Evolutionary conservation across 768 basidiomycete species (phyloP), one percentile per base, ranked within the genome.

Genomic region (Lactarius trivialis): DNA sequence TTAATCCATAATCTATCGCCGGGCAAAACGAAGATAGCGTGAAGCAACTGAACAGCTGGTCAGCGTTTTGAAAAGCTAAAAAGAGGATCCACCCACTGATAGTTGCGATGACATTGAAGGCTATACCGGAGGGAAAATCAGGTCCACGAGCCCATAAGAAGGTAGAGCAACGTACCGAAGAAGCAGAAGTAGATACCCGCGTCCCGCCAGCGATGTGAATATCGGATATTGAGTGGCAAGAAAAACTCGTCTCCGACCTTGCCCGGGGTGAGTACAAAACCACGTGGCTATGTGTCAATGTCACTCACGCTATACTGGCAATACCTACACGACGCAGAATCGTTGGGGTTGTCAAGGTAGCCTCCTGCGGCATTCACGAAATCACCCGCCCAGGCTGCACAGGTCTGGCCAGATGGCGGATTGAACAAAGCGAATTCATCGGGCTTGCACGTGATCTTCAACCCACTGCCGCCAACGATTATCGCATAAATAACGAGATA

Each of bases 331-430:
- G 73, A 70, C 1, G 71, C 58, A 0, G 83, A 86, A 12, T 81
- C 89, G 58, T 78, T 75, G 0, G 80, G 78, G 67, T 93, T 85
- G 60, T 85, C 78, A 17, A 95, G 74, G 72, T 93, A 93, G 0
- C 93, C 93, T 0, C 89, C 88, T 54, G 81, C 78, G 0, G 69
- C 71, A 1, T 64, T 63, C 14, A 87, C 81, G 72, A 91, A 95
- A 11, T 82, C 75, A n/a, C 76, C 70, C 0, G 86, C 87, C 88
- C 89, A 96, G 1, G 78, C 66, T 11, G 66, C 66, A 69, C 93
- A 96, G 0, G 86, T 90, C 71, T 92, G 83, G 3, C 85, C 86
- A 2, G 77, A 64, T 0, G 93, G 91, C 1, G 93, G 89, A 59
- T 81, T 73, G 76, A 95, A 91, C 7, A 79, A 66, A 14, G 81